Base-by-base conservation (phyloP, 2,329 filamentous ascomycete species). In the Penicillium olsonii region DNA sequence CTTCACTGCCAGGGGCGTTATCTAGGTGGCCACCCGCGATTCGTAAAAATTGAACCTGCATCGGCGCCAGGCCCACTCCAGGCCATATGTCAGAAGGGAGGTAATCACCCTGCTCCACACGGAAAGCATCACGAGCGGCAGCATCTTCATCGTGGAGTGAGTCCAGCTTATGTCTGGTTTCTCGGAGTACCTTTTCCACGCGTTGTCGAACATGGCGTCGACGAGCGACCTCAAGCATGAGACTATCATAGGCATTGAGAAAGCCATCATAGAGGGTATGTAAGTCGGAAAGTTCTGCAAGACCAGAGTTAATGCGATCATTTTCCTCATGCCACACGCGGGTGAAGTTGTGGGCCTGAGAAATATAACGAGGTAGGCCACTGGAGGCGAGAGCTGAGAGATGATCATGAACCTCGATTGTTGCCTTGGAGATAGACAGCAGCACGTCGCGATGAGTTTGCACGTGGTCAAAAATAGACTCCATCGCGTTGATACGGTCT, bases 1-100 rank as follows among this genome's bases (percentile, higher is more conserved):
- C 40, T 8, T 43, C 39, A n/a, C 55, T 50, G 2, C 43, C 35
- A 26, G 50, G 38, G 6, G 50, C 57, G 18, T 53, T 58, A 42
- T 69, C 64, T 2, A 72, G 54, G 15, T 60, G 65, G 15, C 66
- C 69, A 1, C 70, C 71, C 2, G 67, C 62, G 44, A 72, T 55
- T 17, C 70, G 67, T 22, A 54, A 59, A 37, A 73, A 74, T 42
- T 68, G 63, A 22, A 72, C 76, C 51, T 70, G 76, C 57, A 81
- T 81, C 20, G 77, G 79, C n/a, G 75, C 79, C 55, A 81, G 65
- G 37, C 62, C 82, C 68, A 94, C 81, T 1, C 87, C 88, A 0
- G 85, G 85, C 90, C 91, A 96, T 18, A 96, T 83, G 67, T 96
- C 91, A 0, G 87, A 85, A 0, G 94, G 94, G 10, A 99, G 72